phyloP scores from a whole-genome alignment of 176 grass and related monocot species.

The Cenchrus purpureus region DNA sequence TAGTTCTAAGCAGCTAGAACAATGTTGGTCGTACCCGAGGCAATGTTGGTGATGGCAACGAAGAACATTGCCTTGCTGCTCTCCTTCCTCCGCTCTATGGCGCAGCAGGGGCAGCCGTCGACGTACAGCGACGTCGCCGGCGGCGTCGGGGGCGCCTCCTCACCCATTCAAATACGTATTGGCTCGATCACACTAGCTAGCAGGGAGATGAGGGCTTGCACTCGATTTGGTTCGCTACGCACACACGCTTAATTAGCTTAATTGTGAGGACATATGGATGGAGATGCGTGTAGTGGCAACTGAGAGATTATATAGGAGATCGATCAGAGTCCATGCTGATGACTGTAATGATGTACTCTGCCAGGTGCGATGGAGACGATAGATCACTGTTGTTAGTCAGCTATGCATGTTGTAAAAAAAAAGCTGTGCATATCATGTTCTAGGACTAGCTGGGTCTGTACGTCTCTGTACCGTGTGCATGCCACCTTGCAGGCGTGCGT shows the following conservation, averaged over 20 bases:
- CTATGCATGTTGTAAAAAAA: too few species aligned
- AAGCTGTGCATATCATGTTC: background rate
- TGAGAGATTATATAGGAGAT: background rate
- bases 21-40: slow-evolving; percentile 22
- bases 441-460: background rate
- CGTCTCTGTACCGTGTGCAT: background rate
- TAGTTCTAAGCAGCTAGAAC: background rate
- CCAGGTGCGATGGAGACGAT: background rate
- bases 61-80: slow-evolving; percentile 46
- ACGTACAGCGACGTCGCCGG: slow-evolving; percentile 34
- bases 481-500: background rate
- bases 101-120: slow-evolving; percentile 63
- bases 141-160: background rate
- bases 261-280: background rate
- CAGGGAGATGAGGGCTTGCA: background rate
- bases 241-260: too few species aligned
- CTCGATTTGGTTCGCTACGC: background rate
- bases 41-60: slow-evolving; percentile 49
- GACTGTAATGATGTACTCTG: background rate
- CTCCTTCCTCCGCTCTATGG: slow-evolving; percentile 50
- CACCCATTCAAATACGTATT: slow-evolving; percentile 6
- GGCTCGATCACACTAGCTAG: background rate
- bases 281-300: background rate
- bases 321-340: background rate
- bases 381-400: background rate